Evolutionary conservation across 768 basidiomycete species (phyloP).

Genomic region (Mycena kentingensis): DNA sequence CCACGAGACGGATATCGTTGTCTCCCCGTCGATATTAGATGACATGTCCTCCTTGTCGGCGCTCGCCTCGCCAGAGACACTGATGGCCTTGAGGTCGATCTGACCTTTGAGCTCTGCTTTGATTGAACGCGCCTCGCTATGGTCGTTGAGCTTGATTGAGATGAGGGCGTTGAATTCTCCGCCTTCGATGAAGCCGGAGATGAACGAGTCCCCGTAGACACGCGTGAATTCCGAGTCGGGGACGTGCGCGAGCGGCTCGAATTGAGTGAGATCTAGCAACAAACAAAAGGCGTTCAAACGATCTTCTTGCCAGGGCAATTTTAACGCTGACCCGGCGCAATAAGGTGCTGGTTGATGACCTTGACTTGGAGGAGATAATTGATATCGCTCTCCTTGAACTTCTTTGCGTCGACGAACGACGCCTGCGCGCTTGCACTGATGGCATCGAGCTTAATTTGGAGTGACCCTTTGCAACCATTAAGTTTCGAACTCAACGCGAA

Average conservation of each 20-base stretch:
- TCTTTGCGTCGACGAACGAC: slow-evolving; percentile 5
- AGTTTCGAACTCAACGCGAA: too few species aligned
- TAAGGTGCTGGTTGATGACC: slow-evolving; percentile 3
- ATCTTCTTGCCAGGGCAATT: too few species aligned
- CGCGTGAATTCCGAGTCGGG: slow-evolving; percentile 1
- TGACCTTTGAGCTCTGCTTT: not conserved
- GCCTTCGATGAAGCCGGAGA: slow-evolving; percentile 10
- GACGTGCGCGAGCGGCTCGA: not conserved
- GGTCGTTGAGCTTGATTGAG: slow-evolving; percentile 12
- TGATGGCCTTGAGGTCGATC: not conserved
- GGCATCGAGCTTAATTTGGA: not conserved
- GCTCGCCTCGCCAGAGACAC: not conserved
- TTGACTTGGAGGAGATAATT: slow-evolving; percentile 12
- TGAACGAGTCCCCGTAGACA: slow-evolving; percentile 10
- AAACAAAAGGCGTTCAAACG: too few species aligned
- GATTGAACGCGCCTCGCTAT: not conserved
- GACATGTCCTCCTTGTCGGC: not conserved
- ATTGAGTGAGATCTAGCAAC: slow-evolving; percentile 2
- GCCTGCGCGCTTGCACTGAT: not conserved
- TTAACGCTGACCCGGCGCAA: too few species aligned
- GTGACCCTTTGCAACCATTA: not conserved
- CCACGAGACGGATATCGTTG: slow-evolving; percentile 6
- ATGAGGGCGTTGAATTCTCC: slow-evolving; percentile 12
- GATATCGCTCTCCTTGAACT: slow-evolving; percentile 10
- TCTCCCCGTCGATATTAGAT: slow-evolving; percentile 3